Evolutionary conservation across 1,284 basidiomycete species (phyloP).

Genomic region (Takashimella tepidaria): DNA sequence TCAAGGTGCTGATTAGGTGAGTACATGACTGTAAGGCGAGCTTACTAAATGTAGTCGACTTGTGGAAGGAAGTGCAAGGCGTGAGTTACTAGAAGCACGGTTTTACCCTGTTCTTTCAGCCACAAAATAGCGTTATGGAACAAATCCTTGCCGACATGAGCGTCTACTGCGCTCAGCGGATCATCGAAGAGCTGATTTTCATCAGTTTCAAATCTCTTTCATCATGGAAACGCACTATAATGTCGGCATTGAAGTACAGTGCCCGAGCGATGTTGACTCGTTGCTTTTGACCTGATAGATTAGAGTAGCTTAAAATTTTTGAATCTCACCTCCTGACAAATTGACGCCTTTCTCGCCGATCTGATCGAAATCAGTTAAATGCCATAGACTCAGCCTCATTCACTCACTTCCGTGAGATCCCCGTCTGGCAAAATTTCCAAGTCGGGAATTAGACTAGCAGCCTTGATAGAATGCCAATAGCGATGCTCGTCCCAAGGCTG

Average conservation of each 20-base stretch:
- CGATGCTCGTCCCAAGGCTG: conserved; percentile 60
- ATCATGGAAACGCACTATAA: conserved; percentile 49
- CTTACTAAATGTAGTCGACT: conserved; percentile 59
- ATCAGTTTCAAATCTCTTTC: too few relatives aligned
- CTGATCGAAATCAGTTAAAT: conserved; percentile 7
- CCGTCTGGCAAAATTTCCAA: conserved; percentile 67
- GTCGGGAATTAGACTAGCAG: conserved; percentile 62
- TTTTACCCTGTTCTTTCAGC: conserved; percentile 58
- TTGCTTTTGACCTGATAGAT: conserved; percentile 20
- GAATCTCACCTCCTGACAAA: conserved; percentile 15
- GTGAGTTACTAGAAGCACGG: conserved; percentile 61
- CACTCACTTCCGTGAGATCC: conserved; percentile 59
- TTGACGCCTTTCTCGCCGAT: conserved; percentile 27
- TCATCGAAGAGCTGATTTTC: conserved; percentile 63
- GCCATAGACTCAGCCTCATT: conserved; percentile 49
- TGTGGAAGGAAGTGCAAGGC: conserved; percentile 66
- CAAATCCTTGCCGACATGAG: conserved; percentile 64
- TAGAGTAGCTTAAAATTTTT: background rate
- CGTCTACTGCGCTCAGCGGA: conserved; percentile 69
- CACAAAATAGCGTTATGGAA: conserved; percentile 63
- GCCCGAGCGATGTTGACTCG: conserved; percentile 67
- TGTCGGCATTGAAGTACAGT: conserved; percentile 64
- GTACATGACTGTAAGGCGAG: background rate
- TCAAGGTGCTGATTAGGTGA: conserved; percentile 49
- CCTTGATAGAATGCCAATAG: conserved; percentile 62